These are phyloP conservation scores for Clonostachys sp. DNA, from an alignment of 2,329 filamentous ascomycete species.

Conservation along the genomic window DNA sequence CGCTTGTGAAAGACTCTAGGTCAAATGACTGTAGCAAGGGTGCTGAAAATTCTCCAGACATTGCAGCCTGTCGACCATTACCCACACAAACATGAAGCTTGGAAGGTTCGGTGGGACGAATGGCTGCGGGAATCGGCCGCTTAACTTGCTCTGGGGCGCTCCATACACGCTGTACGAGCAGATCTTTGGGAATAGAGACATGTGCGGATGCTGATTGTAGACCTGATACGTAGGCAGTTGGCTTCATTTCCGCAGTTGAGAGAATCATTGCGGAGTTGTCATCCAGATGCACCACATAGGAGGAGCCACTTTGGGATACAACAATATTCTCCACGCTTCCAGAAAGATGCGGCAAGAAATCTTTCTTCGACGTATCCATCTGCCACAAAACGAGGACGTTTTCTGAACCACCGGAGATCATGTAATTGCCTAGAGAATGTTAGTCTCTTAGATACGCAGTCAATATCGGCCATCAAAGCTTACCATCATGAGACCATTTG, in stretches of 20 bases:
- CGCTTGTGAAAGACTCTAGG: conserved; percentile 69
- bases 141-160: conserved; percentile 34
- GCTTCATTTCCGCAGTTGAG: conserved; percentile 83
- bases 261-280: conserved; percentile 91
- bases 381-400: conserved; percentile 92
- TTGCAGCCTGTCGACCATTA: conserved; percentile 50
- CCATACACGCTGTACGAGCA: conserved; percentile 48
- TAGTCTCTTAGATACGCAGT: conserved; percentile 12
- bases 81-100: conserved; percentile 66
- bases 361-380: conserved; percentile 76
- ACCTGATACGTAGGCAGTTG: conserved; percentile 78
- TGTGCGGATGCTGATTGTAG: conserved; percentile 63
- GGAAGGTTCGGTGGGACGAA: conserved; percentile 59
- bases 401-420: conserved; percentile 89
- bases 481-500: conserved; percentile 92
- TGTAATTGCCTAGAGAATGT: conserved; percentile 68
- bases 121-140: conserved; percentile 51
- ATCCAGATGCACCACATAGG: conserved; percentile 79
- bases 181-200: conserved; percentile 43
- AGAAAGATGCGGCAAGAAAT: conserved; percentile 86
- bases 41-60: conserved; percentile 46
- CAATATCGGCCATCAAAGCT: conserved; percentile 4
- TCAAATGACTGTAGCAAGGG: conserved; percentile 80
- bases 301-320: conserved; percentile 73
- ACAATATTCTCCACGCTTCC: conserved; percentile 80